phyloP scores from a whole-genome alignment of 2,329 filamentous ascomycete species.

The Zelopaecilomyces penicillatus region DNA sequence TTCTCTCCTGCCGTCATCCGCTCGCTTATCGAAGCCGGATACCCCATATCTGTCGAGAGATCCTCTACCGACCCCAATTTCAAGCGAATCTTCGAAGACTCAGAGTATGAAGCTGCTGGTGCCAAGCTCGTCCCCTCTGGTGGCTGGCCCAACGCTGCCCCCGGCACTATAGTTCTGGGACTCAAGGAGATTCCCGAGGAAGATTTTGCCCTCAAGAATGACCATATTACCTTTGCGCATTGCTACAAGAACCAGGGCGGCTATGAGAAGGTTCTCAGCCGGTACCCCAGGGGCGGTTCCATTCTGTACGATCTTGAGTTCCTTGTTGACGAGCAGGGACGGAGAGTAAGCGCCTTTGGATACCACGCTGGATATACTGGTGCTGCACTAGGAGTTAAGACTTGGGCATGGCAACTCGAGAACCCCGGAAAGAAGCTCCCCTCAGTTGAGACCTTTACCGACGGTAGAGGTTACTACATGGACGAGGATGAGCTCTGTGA shows the following conservation, averaged over 20 bases:
- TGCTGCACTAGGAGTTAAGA: slow-evolving; percentile 65
- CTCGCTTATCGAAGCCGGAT: slow-evolving; percentile 57
- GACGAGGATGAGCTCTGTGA: slow-evolving; percentile 55
- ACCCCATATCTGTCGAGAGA: slow-evolving; percentile 59
- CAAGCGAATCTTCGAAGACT: slow-evolving; percentile 57
- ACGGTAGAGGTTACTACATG: slow-evolving; percentile 55
- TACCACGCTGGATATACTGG: slow-evolving; percentile 71
- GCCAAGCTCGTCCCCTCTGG: slow-evolving; percentile 58
- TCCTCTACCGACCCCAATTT: slow-evolving; percentile 35
- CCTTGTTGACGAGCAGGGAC: slow-evolving; percentile 61
- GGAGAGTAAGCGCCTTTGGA: slow-evolving; percentile 64
- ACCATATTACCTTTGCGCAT: slow-evolving; percentile 63
- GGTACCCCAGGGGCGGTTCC: slow-evolving; percentile 59
- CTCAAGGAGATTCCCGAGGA: slow-evolving; percentile 73
- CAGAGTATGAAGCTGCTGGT: slow-evolving; percentile 54
- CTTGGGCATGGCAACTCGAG: slow-evolving; percentile 75
- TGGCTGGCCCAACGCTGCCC: slow-evolving; percentile 58
- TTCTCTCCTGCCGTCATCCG: slow-evolving; percentile 38
- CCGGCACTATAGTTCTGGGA: slow-evolving; percentile 63
- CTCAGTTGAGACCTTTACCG: slow-evolving; percentile 22
- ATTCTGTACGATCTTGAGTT: slow-evolving; percentile 79
- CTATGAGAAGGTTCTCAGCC: slow-evolving; percentile 71
- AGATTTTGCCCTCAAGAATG: slow-evolving; percentile 60
- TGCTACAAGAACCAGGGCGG: slow-evolving; percentile 70
- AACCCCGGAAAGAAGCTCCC: slow-evolving; percentile 61